Conservation (phyloP, 1,139 yeast genomes). For the Zygosaccharomyces pseudobailii region DNA sequence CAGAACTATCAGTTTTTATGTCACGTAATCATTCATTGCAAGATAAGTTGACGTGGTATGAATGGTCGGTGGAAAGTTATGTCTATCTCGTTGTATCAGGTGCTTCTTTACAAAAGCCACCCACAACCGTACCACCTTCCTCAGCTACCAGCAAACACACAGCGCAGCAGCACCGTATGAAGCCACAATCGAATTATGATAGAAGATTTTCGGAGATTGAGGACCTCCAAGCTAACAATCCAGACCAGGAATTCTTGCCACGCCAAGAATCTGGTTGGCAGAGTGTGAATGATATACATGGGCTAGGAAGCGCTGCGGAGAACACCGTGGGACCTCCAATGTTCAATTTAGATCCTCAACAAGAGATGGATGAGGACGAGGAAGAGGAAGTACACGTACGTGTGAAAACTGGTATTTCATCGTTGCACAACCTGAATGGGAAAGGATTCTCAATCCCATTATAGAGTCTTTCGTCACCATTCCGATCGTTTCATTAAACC, state of each 20-base stretch:
- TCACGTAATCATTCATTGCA: slow-evolving; percentile 33
- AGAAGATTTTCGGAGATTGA: slow-evolving; percentile 6
- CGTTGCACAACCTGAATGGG: slow-evolving; percentile 44
- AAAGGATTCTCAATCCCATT: slow-evolving; percentile 35
- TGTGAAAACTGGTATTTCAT: slow-evolving; percentile 41
- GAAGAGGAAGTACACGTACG: slow-evolving; percentile 38
- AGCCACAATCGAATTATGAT: slow-evolving; percentile 1
- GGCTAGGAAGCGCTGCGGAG: slow-evolving; percentile 13
- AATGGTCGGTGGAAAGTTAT: slow-evolving; percentile 60
- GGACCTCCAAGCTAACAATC: slow-evolving; percentile 7
- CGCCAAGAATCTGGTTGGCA: slow-evolving; percentile 29
- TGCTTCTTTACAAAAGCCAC: slow-evolving; percentile 4
- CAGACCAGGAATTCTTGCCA: slow-evolving; percentile 15
- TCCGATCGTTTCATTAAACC: background rate
- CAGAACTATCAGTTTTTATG: slow-evolving; percentile 48
- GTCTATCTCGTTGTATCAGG: slow-evolving; percentile 39
- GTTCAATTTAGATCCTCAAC: slow-evolving; percentile 7
- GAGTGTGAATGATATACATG: slow-evolving; percentile 34
- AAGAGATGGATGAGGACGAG: slow-evolving; percentile 12
- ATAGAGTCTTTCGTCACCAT: slow-evolving; percentile 13
- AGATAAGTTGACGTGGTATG: slow-evolving; percentile 58
- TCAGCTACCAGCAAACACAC: background rate
- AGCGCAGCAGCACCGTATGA: background rate
- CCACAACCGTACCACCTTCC: background rate
- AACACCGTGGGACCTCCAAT: slow-evolving; percentile 7